phyloP scores from a whole-genome alignment of 257 asterid species.

The Lithospermum erythrorhizon region DNA sequence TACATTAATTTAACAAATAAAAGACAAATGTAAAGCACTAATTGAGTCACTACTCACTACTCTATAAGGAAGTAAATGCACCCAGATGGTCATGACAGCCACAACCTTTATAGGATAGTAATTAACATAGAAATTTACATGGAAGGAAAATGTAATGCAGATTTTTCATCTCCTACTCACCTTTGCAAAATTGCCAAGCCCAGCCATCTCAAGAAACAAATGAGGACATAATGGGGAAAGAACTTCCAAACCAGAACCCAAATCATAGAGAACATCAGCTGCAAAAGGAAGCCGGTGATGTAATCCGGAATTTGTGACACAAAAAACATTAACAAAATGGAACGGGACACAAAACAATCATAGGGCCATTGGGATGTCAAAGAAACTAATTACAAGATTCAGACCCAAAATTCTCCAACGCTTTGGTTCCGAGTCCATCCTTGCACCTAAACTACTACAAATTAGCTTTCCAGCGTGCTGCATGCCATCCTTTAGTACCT shows the following conservation, averaged over 20 bases:
- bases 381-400: slow-evolving; percentile 9
- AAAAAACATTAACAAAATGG: slow-evolving; percentile 5
- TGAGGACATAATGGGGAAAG: slow-evolving; percentile 96
- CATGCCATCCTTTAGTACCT: slow-evolving; percentile 96
- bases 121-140: neutral
- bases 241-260: slow-evolving; percentile 90
- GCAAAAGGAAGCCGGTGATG: slow-evolving; percentile 13
- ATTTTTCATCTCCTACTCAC: slow-evolving; percentile 23
- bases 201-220: slow-evolving; percentile 93
- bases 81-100: neutral
- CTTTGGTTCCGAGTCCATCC: slow-evolving; percentile 99
- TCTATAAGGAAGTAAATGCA: neutral
- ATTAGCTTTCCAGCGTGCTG: slow-evolving; percentile 90
- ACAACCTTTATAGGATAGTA: neutral
- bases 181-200: slow-evolving; percentile 96
- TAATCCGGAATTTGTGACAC: neutral
- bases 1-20: too few relatives aligned
- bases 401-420: slow-evolving; percentile 89
- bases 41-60: too few relatives aligned
- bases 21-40: too few relatives aligned
- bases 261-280: slow-evolving; percentile 95
- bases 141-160: neutral
- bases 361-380: neutral
- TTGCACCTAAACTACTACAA: slow-evolving; percentile 91
- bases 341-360: neutral